These are phyloP conservation scores for Dictyostelium citrinum DNA, from an alignment of 78 protist genomes.

Conservation along the genomic window DNA sequence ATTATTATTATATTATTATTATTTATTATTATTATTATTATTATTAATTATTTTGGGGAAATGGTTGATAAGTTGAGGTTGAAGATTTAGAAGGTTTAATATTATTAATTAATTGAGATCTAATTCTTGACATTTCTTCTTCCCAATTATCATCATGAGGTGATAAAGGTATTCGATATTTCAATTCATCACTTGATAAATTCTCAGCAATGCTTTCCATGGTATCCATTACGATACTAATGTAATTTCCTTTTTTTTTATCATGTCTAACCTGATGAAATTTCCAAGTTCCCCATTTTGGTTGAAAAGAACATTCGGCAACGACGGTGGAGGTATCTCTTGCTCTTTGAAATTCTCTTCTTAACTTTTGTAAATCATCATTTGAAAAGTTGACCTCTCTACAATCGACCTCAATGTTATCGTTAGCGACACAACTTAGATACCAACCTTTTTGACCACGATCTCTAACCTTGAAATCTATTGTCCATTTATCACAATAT, in stretches of 20 bases:
- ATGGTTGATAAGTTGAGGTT: not conserved
- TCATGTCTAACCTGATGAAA: constrained; percentile 55
- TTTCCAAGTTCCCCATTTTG: constrained; percentile 55
- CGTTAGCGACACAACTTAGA: constrained; percentile 24
- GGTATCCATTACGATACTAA: constrained; percentile 73
- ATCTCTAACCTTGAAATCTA: constrained; percentile 54
- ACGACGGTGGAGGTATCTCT: constrained; percentile 5
- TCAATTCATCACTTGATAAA: constrained; percentile 46
- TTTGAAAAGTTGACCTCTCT: constrained; percentile 25
- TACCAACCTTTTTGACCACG: constrained; percentile 12
- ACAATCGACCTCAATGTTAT: constrained; percentile 25
- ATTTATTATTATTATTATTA: not conserved
- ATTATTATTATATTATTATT: not conserved
- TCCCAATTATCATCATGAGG: constrained; percentile 61
- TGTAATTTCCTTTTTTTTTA: constrained; percentile 50
- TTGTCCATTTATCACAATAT: constrained; percentile 65
- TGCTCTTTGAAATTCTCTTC: constrained; percentile 28
- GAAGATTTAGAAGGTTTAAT: not conserved
- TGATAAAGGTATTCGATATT: constrained; percentile 22
- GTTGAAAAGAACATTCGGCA: constrained; percentile 62
- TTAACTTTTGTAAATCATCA: constrained; percentile 1
- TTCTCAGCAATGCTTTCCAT: constrained; percentile 76
- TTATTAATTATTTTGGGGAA: not conserved
- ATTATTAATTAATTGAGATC: not conserved
- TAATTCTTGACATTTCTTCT: constrained; percentile 4